Evolutionary conservation across 2,329 filamentous ascomycete genomes (phyloP).

Genomic region (Clarireedia paspali): DNA sequence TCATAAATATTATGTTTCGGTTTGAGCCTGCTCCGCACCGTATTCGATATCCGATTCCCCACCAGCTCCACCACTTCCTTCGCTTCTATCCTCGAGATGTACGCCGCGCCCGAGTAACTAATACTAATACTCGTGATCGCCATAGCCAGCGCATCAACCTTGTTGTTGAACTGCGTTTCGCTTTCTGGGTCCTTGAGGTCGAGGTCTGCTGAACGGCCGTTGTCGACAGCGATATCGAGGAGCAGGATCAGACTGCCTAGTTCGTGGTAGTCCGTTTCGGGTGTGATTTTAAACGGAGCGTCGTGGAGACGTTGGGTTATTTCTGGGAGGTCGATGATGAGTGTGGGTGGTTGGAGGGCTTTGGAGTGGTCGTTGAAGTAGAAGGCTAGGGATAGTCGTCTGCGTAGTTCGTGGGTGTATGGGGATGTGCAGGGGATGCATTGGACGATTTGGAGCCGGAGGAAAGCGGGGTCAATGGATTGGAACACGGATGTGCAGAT

Average conservation of each 20-base stretch:
- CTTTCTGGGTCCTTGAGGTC: constrained; percentile 28
- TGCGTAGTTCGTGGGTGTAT: constrained; percentile 51
- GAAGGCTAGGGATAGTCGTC: constrained; percentile 57
- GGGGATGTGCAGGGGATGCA: constrained; percentile 47
- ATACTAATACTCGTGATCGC: constrained; percentile 58
- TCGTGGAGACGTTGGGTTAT: constrained; percentile 40
- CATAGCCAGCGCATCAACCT: constrained; percentile 59
- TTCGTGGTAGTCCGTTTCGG: constrained; percentile 58
- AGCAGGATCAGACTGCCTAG: constrained; percentile 59
- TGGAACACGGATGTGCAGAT: constrained; percentile 40
- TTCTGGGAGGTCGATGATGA: constrained; percentile 31
- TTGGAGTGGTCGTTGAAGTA: constrained; percentile 46
- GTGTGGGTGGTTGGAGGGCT: constrained; percentile 35
- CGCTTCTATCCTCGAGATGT: constrained; percentile 65
- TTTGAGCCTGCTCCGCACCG: constrained; percentile 59
- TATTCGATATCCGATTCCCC: constrained; percentile 63
- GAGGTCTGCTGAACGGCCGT: constrained; percentile 37
- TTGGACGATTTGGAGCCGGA: constrained; percentile 51
- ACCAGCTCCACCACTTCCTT: constrained; percentile 70
- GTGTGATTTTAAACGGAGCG: constrained; percentile 44
- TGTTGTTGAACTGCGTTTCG: constrained; percentile 55
- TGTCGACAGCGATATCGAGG: constrained; percentile 68
- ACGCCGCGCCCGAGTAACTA: constrained; percentile 64
- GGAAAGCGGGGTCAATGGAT: constrained; percentile 38
- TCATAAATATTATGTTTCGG: constrained; percentile 57